A percentile compares a stretch with the other conserved stretches of the same genome.
These are phyloP conservation scores for Wickerhamiella lipophila DNA, from an alignment of 805 yeast genomes.

Conservation along the genomic window DNA sequence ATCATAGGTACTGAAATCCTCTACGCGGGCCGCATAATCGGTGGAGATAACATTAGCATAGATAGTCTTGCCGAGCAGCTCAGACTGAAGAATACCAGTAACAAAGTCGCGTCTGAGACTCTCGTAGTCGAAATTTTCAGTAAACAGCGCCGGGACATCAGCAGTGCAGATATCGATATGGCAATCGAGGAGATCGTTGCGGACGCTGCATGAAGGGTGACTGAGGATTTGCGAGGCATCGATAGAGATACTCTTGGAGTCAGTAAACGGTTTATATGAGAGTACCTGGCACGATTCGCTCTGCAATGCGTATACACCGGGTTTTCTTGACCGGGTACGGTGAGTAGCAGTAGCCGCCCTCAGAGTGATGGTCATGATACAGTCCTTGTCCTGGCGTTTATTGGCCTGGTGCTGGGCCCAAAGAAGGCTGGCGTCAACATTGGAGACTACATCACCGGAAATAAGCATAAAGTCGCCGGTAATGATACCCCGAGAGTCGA, in stretches of 20 bases:
- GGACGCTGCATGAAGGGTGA: constrained; percentile 54
- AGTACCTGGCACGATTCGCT: constrained; percentile 61
- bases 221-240: constrained; percentile 50
- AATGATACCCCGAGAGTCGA: constrained; percentile 81
- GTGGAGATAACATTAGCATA: constrained; percentile 73
- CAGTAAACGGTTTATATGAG: constrained; percentile 46
- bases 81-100: constrained; percentile 80
- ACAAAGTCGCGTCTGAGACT: constrained; percentile 75
- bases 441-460: constrained; percentile 92
- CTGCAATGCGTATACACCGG: constrained; percentile 71
- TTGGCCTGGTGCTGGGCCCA: constrained; percentile 61
- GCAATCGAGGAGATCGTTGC: constrained; percentile 93
- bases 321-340: constrained; percentile 63
- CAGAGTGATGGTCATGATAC: constrained; percentile 87
- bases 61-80: constrained; percentile 77
- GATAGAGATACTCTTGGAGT: constrained; percentile 29
- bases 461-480: constrained; percentile 81
- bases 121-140: constrained; percentile 93
- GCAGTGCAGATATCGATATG: constrained; percentile 92
- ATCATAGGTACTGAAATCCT: constrained; percentile 85
- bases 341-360: constrained; percentile 75
- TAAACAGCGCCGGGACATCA: constrained; percentile 87
- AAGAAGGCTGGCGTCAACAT: constrained; percentile 65
- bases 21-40: constrained; percentile 89
- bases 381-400: constrained; percentile 68